These are phyloP conservation scores for Ampelocalamus luodianensis DNA, from an alignment of 176 grass and related monocot species.

Conservation along the genomic window DNA sequence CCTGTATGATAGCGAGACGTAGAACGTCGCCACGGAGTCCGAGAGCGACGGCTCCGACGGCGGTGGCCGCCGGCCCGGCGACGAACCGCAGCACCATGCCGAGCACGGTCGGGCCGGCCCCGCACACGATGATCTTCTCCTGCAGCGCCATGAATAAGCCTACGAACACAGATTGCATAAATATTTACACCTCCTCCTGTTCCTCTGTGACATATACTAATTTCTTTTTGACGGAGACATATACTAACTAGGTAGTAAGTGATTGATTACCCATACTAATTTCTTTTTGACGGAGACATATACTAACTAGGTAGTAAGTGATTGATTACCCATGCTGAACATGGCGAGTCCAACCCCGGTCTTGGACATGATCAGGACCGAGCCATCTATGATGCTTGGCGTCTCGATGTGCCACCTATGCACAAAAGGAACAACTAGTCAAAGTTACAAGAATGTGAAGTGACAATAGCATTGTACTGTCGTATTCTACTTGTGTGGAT, in stretches of 20 bases:
- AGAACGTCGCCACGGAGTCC: constrained; percentile 72
- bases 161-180: constrained; percentile 6
- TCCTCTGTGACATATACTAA: too few relatives aligned
- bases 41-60: constrained; percentile 50
- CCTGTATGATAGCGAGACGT: constrained; percentile 75
- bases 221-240: too few relatives aligned
- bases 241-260: too few relatives aligned
- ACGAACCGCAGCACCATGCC: constrained; percentile 77
- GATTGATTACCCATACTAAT: too few relatives aligned
- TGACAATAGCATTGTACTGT: neutral
- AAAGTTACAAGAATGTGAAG: neutral
- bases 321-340: constrained; percentile 82
- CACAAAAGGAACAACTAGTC: neutral
- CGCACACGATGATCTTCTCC: constrained; percentile 77
- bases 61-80: constrained; percentile 58
- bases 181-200: too few relatives aligned
- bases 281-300: too few relatives aligned
- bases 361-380: constrained; percentile 76
- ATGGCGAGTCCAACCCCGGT: constrained; percentile 73
- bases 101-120: constrained; percentile 46
- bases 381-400: constrained; percentile 75
- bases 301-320: neutral
- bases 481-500: too few relatives aligned
- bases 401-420: constrained; percentile 77
- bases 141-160: constrained; percentile 93